phyloP scores from a whole-genome alignment of 2,329 filamentous ascomycete genomes.

The Tolypocladium amazonense region DNA sequence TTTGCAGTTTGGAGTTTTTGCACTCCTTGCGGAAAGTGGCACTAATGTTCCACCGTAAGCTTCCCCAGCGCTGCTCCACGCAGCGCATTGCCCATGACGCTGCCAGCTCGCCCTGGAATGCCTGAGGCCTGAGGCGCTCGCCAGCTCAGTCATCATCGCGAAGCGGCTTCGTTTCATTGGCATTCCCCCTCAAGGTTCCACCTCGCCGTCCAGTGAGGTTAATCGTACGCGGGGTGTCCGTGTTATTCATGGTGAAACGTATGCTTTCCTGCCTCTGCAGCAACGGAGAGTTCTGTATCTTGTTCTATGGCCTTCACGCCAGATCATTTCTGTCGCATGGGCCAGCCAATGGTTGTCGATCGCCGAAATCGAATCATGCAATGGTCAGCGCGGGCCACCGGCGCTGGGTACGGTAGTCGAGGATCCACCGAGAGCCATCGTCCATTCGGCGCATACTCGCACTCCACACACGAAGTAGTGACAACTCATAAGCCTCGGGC shows the following conservation, averaged over 20 bases:
- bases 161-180: not conserved
- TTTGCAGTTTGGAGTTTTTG: too few relatives aligned
- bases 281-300: not conserved
- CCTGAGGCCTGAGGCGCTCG: constrained; percentile 1
- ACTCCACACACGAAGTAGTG: too few relatives aligned
- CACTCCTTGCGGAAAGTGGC: too few relatives aligned
- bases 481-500: not conserved
- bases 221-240: too few relatives aligned
- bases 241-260: too few relatives aligned
- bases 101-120: not conserved
- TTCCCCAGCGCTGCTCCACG: not conserved
- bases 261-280: not conserved
- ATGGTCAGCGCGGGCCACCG: not conserved
- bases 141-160: not conserved
- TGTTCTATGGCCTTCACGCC: not conserved
- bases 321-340: not conserved
- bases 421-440: not conserved
- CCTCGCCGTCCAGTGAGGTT: not conserved
- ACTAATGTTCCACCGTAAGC: too few relatives aligned
- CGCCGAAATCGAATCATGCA: not conserved
- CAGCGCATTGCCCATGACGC: not conserved
- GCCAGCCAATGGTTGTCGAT: not conserved
- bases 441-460: not conserved
- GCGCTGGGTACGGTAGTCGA: too few relatives aligned
- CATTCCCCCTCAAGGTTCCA: not conserved